These are phyloP conservation scores for Jamesozyma lodderae DNA, from an alignment of 805 yeast genomes.

Conservation along the genomic window DNA sequence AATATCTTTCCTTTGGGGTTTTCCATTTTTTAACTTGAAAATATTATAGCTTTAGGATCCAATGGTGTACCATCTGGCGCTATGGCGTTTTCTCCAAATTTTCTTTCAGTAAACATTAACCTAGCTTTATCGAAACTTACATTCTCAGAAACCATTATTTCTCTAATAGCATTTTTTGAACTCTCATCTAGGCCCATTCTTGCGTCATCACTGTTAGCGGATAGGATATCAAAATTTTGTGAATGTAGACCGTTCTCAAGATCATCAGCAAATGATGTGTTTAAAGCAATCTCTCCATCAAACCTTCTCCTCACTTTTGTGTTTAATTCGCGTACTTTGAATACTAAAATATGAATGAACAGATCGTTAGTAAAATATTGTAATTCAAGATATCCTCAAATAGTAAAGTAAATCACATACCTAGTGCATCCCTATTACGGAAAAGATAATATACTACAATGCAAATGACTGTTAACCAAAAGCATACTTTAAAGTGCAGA, in stretches of 20 bases:
- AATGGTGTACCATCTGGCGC: conserved; percentile 58
- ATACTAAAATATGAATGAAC: conserved; percentile 4
- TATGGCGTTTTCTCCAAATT: conserved; percentile 43
- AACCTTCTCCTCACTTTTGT: conserved; percentile 18
- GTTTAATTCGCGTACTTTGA: conserved; percentile 11
- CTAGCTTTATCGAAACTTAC: conserved; percentile 66
- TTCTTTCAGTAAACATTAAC: conserved; percentile 37
- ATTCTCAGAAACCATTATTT: conserved; percentile 43
- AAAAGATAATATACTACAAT: conserved; percentile 2
- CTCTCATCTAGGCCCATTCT: conserved; percentile 53
- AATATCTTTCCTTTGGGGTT: no score
- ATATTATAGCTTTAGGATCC: conserved; percentile 57
- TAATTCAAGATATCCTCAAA: no score
- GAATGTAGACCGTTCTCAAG: conserved; percentile 52
- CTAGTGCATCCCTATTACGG: conserved; percentile 7
- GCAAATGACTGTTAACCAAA: conserved; percentile 6
- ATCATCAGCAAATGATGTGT: conserved; percentile 37
- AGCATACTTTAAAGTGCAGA: conserved; percentile 5
- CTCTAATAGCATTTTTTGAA: conserved; percentile 43
- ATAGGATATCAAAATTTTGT: conserved; percentile 42
- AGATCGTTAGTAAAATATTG: conserved; percentile 5
- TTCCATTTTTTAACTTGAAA: conserved; percentile 19
- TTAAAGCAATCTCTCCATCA: conserved; percentile 20
- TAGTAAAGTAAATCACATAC: conserved; percentile 14
- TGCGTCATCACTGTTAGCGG: conserved; percentile 41